phyloP scores from a whole-genome alignment of 495 filamentous ascomycete genomes.

The Penicillium coprophilum region DNA sequence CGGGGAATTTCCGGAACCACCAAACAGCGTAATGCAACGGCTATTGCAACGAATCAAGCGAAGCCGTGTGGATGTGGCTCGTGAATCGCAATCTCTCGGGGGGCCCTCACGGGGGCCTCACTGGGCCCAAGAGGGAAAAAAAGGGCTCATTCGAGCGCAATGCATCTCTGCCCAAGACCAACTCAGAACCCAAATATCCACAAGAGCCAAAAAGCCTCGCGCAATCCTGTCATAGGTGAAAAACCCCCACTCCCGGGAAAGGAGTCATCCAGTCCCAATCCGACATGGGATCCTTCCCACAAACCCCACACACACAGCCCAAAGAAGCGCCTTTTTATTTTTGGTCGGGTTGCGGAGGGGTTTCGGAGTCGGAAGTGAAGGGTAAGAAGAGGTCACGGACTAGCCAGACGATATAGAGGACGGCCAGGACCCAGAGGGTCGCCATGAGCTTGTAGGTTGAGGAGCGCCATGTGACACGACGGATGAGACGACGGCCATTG shows the following conservation, averaged over 20 bases:
- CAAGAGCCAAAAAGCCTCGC: neutral
- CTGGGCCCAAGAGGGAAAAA: no score
- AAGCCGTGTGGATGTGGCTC: neutral
- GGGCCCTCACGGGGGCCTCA: neutral
- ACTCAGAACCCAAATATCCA: neutral
- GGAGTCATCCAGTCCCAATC: neutral
- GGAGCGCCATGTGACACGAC: conserved; percentile 52
- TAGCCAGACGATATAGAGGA: conserved; percentile 50
- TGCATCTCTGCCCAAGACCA: neutral
- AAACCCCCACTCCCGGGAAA: neutral
- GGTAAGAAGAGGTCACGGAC: conserved; percentile 49
- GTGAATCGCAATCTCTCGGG: neutral
- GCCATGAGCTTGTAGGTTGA: conserved; percentile 52
- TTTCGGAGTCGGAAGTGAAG: conserved; percentile 26
- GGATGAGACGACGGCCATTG: conserved; percentile 44
- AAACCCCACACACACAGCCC: neutral
- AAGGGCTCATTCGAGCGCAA: neutral
- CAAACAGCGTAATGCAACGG: neutral
- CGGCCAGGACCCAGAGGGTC: conserved; percentile 46
- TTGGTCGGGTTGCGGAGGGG: conserved; percentile 11
- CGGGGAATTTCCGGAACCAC: conserved; percentile 4
- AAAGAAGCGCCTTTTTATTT: conserved; percentile 11
- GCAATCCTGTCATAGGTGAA: neutral
- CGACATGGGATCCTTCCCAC: neutral
- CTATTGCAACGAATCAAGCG: neutral